Evolutionary conservation across 2,329 filamentous ascomycete genomes (phyloP), one percentile per base, ranked within the genome.

Genomic region (Trichoderma lentiforme): DNA sequence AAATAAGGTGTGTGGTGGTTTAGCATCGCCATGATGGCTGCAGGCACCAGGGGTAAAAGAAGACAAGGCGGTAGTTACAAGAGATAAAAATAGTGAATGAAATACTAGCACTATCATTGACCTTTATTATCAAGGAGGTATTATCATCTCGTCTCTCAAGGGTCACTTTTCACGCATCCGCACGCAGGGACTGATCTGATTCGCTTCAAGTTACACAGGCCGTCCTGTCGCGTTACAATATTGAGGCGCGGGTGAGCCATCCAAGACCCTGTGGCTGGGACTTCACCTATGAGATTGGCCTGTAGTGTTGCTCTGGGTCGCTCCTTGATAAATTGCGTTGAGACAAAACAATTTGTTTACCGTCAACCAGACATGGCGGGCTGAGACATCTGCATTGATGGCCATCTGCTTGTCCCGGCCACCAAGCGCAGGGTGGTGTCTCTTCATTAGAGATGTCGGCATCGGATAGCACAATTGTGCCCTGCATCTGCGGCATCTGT

Each of bases 141-240:
- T 12, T 6, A 12, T 47, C 39, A 24, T 53, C 4, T 53, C 47
- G 11, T 53, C 47, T 53, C 21, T 24, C 18, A 4, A 53, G 18
- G 32, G 18, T 21, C 15, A 34, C 32, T 11, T 32, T 3, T 32
- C n/a, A 24, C 26, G n/a, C 28, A 60, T 69, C 60, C 39, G 60
- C 57, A 26, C 34, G 66, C 28, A 58, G 30, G n/a, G 24, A 24
- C 57, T 53, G 66, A 53, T 62, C 58, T 53, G 66, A 53, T 62
- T 51, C 57, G 43, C 66, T 11, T 15, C n/a, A 36, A 69, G 61
- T 61, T 43, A 67, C 51, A 58, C 51, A 67, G n/a, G 34, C 8
- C 56, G 32, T 34, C 65, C n/a, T 60, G 51, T 68, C 53, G 65
- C 65, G 65, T 58, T 60, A 36, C 57, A 69, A 26, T 62, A 61